Evolutionary conservation across 225 moss, liverwort and hornwort genomes (phyloP), one percentile per base, ranked within the genome.

Genomic region (Physcomitrium patens): DNA sequence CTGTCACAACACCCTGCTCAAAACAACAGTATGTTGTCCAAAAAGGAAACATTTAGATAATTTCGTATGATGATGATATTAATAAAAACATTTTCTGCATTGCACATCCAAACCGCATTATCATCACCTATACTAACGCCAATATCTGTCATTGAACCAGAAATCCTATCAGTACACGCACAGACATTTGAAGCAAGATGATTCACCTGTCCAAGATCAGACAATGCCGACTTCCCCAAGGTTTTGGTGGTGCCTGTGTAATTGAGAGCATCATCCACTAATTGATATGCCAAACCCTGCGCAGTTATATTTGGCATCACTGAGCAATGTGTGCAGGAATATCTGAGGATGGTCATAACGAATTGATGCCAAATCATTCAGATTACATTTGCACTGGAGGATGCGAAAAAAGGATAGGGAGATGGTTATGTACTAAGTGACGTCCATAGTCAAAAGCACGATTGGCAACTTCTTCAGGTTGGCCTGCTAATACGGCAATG

Each of bases 231-330:
- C 71, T 99, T 99, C 70, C 99, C 99, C 80, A 95, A 81, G 72
- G 82, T 80, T 75, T 89, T 85, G 44, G 86, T 86, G 53, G 93
- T 93, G 77, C 99, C 93, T 70, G 91, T 88, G 69, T 93, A 99
- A 79, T 99, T 93, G 51, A 99, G 84, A 73, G 95, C 90, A 88
- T 99, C 99, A 78, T 99, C 99, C 63, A 95, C 90, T 69, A 99
- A 82, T 83, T 99, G 95, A 73, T 95, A 95, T 49, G 99, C 93
- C 73, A 95, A 83, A 42, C 99, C 99, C 99, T 99, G 94, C 60
- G 78, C 4, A 13, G 58, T 20, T 66, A 65, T 48, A 70, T 28
- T 41, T 26, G 28, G 5, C 31, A 37, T 37, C 7, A 37, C 31
- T 37, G 7, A 37, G 31, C 31, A 37, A 37, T 57, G 15, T 57